Conservation (phyloP, 768 basidiomycete species). For the Amanita molliuscula region DNA sequence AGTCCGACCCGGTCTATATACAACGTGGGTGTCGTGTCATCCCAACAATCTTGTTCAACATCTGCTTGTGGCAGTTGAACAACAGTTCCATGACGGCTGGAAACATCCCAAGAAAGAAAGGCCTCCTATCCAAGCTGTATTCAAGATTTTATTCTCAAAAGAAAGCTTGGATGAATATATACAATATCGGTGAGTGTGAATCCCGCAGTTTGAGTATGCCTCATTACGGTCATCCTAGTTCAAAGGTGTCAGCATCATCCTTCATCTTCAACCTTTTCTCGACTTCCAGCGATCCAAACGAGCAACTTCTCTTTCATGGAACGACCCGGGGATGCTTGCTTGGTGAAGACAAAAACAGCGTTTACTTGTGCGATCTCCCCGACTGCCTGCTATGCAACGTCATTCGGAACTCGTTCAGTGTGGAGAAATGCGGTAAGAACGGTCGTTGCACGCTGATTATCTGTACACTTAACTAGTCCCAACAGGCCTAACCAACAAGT, state of each 20-base stretch:
- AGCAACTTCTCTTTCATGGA: constrained; percentile 60
- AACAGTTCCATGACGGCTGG: constrained; percentile 44
- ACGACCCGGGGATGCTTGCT: constrained; percentile 47
- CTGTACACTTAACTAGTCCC: neutral
- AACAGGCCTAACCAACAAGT: constrained; percentile 45
- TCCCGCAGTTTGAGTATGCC: neutral
- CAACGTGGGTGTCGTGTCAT: constrained; percentile 23
- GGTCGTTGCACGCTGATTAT: neutral
- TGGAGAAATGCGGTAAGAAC: constrained; percentile 43
- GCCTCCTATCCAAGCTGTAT: constrained; percentile 39
- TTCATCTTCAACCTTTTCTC: constrained; percentile 8
- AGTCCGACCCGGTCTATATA: constrained; percentile 22
- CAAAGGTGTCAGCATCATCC: neutral
- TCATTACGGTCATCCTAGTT: neutral
- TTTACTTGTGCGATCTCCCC: constrained; percentile 36
- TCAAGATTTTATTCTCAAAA: constrained; percentile 39
- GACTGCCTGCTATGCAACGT: constrained; percentile 49
- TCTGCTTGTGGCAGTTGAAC: constrained; percentile 27
- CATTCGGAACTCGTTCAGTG: constrained; percentile 48
- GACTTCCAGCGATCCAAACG: constrained; percentile 28
- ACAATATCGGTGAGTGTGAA: constrained; percentile 29
- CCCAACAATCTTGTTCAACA: neutral
- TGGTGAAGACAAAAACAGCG: constrained; percentile 38
- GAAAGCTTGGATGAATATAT: constrained; percentile 32
- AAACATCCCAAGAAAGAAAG: constrained; percentile 40